Base-by-base conservation (phyloP, 805 yeast species). In the Candida loeiensis region DNA sequence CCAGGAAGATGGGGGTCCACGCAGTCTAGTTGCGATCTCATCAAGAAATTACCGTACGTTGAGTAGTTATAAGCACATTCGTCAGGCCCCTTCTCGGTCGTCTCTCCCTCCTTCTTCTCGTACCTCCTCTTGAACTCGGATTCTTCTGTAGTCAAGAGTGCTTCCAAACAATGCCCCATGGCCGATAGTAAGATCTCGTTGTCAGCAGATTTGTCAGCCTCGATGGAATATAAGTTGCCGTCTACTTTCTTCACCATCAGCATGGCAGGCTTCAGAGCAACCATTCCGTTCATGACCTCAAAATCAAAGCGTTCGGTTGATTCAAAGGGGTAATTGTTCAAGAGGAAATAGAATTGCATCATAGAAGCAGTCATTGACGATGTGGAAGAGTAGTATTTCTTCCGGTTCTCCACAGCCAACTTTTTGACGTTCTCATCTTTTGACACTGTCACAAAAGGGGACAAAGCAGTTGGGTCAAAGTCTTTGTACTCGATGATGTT, bases 11-110 rank as follows among this genome's bases (percentile, higher is more conserved):
- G 63, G 0, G 70, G 58, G 59, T 88, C 90, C 44, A 71, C 68
- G 44, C 96, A 88, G 61, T 91, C 99, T 34, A 93, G 69, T 59
- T 91, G 98, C 0, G 98, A 91, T 47, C 98, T 71, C 77, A 91
- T 73, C 11, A 91, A 55, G 51, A 93, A 85, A 30, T 74, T 71
- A 3, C 82, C 88, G 41, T 77, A 64, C 27, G 64, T 62, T 5
- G 95, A 79, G 59, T 87, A 90, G 56, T 89, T 90, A 56, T 89
- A 90, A 7, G 55, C 51, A 39, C 63, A 64, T 16, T 48, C 25
- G 21, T 34, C 38, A 8, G 18, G 31, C 16, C 16, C 28, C 17
- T 15, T 30, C 13, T 8, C 14, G 7, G 32, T 15, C 19, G 33
- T 19, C 6, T 19, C 11, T 16, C 9, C 9, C 4, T 28, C 22